Evolutionary conservation across 1,284 basidiomycete genomes (phyloP).

Genomic region (Austroboletus rostrupii): DNA sequence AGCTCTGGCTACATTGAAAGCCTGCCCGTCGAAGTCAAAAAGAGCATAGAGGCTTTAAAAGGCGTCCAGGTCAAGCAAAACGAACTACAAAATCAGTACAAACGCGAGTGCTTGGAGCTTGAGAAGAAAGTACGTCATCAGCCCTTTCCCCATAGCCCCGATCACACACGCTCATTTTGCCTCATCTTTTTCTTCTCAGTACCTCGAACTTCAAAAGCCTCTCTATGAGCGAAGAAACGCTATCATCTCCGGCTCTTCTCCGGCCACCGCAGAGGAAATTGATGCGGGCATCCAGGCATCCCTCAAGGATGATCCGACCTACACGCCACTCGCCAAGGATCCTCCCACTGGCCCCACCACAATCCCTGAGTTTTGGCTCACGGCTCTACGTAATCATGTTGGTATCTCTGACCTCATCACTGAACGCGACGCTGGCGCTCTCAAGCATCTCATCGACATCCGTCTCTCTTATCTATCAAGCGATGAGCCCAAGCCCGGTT

Average conservation of each 20-base stretch:
- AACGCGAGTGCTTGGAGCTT: slow-evolving; percentile 92
- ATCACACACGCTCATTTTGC: slow-evolving; percentile 9
- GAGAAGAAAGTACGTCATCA: slow-evolving; percentile 81
- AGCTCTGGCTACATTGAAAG: slow-evolving; percentile 87
- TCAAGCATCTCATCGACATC: slow-evolving; percentile 67
- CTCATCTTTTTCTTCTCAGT: slow-evolving; percentile 44
- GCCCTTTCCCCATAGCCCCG: slow-evolving; percentile 3
- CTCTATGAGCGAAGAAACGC: slow-evolving; percentile 84
- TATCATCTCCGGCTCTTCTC: slow-evolving; percentile 77
- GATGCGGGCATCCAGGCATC: slow-evolving; percentile 72
- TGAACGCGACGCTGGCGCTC: slow-evolving; percentile 82
- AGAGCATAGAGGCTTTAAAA: slow-evolving; percentile 89
- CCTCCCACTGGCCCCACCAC: slow-evolving; percentile 32
- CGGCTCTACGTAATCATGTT: slow-evolving; percentile 89
- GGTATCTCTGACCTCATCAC: slow-evolving; percentile 89
- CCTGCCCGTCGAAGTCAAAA: slow-evolving; percentile 79
- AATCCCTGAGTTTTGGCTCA: slow-evolving; percentile 98
- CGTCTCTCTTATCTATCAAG: slow-evolving; percentile 62
- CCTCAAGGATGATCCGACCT: slow-evolving; percentile 64
- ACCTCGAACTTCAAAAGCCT: slow-evolving; percentile 80
- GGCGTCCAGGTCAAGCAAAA: slow-evolving; percentile 92
- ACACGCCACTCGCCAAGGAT: slow-evolving; percentile 54
- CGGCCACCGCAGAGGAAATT: slow-evolving; percentile 82
- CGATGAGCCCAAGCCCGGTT: slow-evolving; percentile 73
- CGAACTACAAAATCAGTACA: slow-evolving; percentile 93